phyloP scores from a whole-genome alignment of 306 rosid species.

The Parietaria judaica region DNA sequence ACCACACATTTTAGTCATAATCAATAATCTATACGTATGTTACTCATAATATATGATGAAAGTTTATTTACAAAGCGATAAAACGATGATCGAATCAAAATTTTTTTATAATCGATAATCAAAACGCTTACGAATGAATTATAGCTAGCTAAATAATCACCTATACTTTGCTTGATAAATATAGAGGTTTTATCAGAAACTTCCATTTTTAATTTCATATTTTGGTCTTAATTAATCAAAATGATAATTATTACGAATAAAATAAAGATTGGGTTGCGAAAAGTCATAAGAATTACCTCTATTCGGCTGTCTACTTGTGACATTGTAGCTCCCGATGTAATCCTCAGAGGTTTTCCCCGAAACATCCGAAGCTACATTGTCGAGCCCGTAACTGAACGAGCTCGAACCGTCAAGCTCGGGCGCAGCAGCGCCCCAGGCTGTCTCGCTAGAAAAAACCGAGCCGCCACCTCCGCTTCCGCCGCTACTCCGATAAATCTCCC shows the following conservation, averaged over 20 bases:
- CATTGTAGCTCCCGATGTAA: slow-evolving; percentile 63
- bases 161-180: too few species aligned
- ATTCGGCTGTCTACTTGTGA: slow-evolving; percentile 69
- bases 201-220: too few species aligned
- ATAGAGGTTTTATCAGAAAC: too few species aligned
- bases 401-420: slow-evolving; percentile 71
- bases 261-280: neutral
- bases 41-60: too few species aligned
- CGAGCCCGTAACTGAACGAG: slow-evolving; percentile 61
- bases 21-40: neutral
- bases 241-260: too few species aligned
- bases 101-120: too few species aligned
- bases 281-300: slow-evolving; percentile 45
- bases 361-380: slow-evolving; percentile 54
- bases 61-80: too few species aligned
- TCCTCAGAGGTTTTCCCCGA: slow-evolving; percentile 55
- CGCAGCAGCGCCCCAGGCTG: slow-evolving; percentile 67
- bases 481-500: slow-evolving; percentile 52
- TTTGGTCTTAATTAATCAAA: too few species aligned
- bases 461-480: slow-evolving; percentile 5
- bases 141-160: too few species aligned
- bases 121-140: too few species aligned
- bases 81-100: too few species aligned
- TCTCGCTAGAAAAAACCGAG: slow-evolving; percentile 48
- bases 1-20: neutral